Conservation (phyloP, 768 basidiomycete species). For the Rhodotorula diobovata region DNA sequence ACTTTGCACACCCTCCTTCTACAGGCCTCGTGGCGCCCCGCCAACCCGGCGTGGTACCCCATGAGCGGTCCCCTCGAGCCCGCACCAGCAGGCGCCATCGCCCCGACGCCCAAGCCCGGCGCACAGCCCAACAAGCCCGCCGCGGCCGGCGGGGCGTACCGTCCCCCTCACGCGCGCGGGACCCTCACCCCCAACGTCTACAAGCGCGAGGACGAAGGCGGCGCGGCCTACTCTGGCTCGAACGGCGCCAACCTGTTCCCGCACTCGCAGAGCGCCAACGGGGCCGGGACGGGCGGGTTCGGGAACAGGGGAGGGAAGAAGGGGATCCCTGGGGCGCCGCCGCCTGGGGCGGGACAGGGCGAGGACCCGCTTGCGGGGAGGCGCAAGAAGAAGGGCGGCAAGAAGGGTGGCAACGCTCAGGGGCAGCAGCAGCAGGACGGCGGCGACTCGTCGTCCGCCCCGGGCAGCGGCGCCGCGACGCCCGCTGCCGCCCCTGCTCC, state of each 20-base stretch:
- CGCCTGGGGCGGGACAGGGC: constrained; percentile 11
- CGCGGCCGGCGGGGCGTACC: constrained; percentile 67
- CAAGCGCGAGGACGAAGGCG: constrained; percentile 88
- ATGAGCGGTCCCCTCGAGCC: constrained; percentile 63
- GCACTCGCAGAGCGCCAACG: constrained; percentile 28
- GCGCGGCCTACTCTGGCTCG: constrained; percentile 55
- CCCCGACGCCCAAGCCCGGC: constrained; percentile 53
- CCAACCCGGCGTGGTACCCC: constrained; percentile 60
- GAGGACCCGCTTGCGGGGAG: constrained; percentile 35
- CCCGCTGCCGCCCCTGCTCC: background rate
- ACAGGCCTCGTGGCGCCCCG: constrained; percentile 71
- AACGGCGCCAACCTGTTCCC: constrained; percentile 52
- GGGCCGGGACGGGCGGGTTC: constrained; percentile 18
- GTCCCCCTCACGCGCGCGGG: constrained; percentile 89
- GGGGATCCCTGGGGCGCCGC: constrained; percentile 30
- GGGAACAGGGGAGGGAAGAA: constrained; percentile 22
- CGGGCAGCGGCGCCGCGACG: constrained; percentile 17
- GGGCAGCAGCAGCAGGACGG: background rate
- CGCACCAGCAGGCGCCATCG: constrained; percentile 61
- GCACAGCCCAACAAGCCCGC: constrained; percentile 56
- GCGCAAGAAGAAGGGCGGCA: constrained; percentile 41
- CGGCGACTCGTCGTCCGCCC: background rate
- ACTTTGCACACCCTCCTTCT: background rate
- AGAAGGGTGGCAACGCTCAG: constrained; percentile 19
- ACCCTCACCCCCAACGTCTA: constrained; percentile 80